These are phyloP conservation scores for Fusarium xylarioides DNA, from an alignment of 2,329 filamentous ascomycete species.

Conservation along the genomic window DNA sequence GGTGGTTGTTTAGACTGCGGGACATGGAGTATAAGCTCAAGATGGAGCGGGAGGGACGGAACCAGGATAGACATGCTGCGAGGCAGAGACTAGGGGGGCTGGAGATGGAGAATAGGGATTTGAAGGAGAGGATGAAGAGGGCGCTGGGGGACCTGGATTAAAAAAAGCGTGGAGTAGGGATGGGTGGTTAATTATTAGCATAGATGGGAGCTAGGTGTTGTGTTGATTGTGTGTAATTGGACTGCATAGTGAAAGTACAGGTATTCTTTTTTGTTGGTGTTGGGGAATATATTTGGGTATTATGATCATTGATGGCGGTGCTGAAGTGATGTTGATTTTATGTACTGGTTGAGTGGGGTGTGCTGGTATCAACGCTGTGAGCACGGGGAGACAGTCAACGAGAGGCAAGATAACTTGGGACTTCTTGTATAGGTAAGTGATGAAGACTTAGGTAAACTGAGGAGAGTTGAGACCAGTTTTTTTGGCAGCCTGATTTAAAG, in stretches of 20 bases:
- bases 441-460: background rate
- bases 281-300: constrained; percentile 19
- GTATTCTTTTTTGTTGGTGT: background rate
- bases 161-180: constrained; percentile 12
- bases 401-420: no score
- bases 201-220: constrained; percentile 41
- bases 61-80: constrained; percentile 86
- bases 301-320: background rate
- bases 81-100: constrained; percentile 80
- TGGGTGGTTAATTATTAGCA: constrained; percentile 3
- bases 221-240: constrained; percentile 20
- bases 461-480: no score
- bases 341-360: background rate
- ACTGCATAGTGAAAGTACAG: constrained; percentile 21
- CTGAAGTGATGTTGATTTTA: background rate
- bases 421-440: background rate
- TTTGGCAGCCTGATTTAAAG: background rate
- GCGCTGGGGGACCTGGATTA: constrained; percentile 41
- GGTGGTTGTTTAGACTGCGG: constrained; percentile 85
- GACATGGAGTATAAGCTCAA: constrained; percentile 91
- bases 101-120: constrained; percentile 76
- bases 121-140: constrained; percentile 68
- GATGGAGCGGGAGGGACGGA: constrained; percentile 84
- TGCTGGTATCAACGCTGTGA: background rate
- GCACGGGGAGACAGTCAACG: no score